phyloP scores from a whole-genome alignment of 768 basidiomycete genomes.

The Phaeolepiota aurea region DNA sequence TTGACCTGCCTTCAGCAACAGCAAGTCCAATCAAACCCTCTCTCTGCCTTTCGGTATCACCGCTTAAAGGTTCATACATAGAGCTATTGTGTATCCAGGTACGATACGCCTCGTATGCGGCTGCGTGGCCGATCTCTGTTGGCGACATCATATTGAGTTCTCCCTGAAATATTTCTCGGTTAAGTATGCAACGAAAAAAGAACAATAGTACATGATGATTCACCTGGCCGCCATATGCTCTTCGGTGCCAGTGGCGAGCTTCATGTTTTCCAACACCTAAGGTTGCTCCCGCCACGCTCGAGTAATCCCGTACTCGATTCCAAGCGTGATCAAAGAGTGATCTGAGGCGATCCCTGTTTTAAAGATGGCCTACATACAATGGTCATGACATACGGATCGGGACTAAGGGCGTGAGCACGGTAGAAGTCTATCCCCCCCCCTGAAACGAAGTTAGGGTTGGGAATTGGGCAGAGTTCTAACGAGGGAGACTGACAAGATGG shows the following conservation, averaged over 20 bases:
- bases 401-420: slow-evolving; percentile 48
- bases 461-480: slow-evolving; percentile 1
- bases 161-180: slow-evolving; percentile 32
- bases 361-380: slow-evolving; percentile 11
- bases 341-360: slow-evolving; percentile 38
- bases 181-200: too few relatives aligned
- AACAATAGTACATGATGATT: slow-evolving; percentile 10
- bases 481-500: slow-evolving; percentile 37
- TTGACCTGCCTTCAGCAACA: slow-evolving; percentile 53
- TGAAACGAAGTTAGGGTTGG: slow-evolving; percentile 15
- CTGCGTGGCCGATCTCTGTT: slow-evolving; percentile 63
- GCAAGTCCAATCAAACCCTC: slow-evolving; percentile 64
- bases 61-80: slow-evolving; percentile 47
- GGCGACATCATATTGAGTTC: slow-evolving; percentile 45
- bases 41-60: slow-evolving; percentile 50
- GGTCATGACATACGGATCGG: slow-evolving; percentile 47
- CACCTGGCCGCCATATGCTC: slow-evolving; percentile 57
- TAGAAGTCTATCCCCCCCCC: slow-evolving; percentile 60
- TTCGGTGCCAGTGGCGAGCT: slow-evolving; percentile 57
- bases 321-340: slow-evolving; percentile 49
- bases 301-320: slow-evolving; percentile 35
- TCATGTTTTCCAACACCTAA: slow-evolving; percentile 50
- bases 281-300: slow-evolving; percentile 19
- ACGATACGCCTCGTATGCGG: slow-evolving; percentile 71
- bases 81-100: slow-evolving; percentile 52